Conservation (phyloP, 805 yeast genomes). For the Myxozyma melibiosi region DNA sequence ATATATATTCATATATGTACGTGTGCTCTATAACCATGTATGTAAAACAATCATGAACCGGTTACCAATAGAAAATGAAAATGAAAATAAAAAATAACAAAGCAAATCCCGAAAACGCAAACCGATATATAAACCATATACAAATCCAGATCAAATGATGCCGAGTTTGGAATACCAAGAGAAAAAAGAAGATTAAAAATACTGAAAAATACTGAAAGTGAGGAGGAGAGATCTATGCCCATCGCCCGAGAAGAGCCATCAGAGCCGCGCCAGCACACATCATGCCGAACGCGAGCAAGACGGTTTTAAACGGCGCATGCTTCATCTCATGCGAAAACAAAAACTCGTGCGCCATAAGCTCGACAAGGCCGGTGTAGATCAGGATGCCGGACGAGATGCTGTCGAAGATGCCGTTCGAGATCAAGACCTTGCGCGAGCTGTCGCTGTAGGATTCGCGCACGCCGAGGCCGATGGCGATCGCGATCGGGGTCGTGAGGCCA, state of each 20-base stretch:
- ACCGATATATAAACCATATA: no score
- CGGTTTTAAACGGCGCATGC: conserved; percentile 17
- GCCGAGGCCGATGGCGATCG: conserved; percentile 75
- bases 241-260: conserved; percentile 75
- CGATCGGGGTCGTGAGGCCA: conserved; percentile 65
- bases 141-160: no score
- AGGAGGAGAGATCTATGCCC: conserved; percentile 53
- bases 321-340: conserved; percentile 48
- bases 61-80: no score
- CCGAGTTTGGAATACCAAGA: no score
- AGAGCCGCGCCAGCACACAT: conserved; percentile 56
- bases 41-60: no score
- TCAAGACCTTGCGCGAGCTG: conserved; percentile 46
- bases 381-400: conserved; percentile 72
- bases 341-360: conserved; percentile 73
- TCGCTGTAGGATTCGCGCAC: conserved; percentile 56
- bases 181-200: background rate
- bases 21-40: background rate
- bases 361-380: conserved; percentile 72
- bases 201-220: background rate
- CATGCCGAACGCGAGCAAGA: conserved; percentile 13
- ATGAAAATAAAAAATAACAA: no score
- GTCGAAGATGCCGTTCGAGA: conserved; percentile 67
- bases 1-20: background rate
- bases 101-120: no score